Percentiles rank a stretch among this genome's conserved stretches.
Evolutionary conservation across 768 basidiomycete genomes (phyloP).

Genomic region (Tricholoma matsutake): DNA sequence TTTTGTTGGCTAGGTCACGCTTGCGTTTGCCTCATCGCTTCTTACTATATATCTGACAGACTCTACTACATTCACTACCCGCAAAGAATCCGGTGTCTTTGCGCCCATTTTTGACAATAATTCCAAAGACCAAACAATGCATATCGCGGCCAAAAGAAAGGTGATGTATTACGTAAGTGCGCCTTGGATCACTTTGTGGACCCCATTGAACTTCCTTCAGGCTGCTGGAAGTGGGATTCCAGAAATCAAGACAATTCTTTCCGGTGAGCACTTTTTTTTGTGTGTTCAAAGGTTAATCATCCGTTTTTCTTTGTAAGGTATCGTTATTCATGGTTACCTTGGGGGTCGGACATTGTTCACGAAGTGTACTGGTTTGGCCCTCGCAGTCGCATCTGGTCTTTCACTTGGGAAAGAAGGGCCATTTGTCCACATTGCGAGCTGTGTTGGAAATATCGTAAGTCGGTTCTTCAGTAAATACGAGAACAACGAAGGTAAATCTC

Average conservation of each 20-base stretch:
- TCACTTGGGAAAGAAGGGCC: conserved; percentile 71
- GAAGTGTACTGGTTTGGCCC: conserved; percentile 83
- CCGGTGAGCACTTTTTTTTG: conserved; percentile 42
- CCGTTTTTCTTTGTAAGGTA: conserved; percentile 47
- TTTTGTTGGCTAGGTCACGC: conserved; percentile 48
- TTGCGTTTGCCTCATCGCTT: conserved; percentile 71
- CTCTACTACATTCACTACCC: conserved; percentile 83
- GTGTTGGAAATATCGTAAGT: conserved; percentile 91
- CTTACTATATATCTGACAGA: conserved; percentile 86
- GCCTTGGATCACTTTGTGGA: neutral
- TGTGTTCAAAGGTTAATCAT: neutral
- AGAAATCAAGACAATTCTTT: conserved; percentile 93
- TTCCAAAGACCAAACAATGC: conserved; percentile 19
- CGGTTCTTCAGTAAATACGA: conserved; percentile 88
- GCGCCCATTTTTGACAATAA: conserved; percentile 39
- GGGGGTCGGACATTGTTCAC: conserved; percentile 87
- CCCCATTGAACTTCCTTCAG: conserved; percentile 30
- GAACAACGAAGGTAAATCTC: conserved; percentile 78
- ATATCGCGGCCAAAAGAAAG: conserved; percentile 47
- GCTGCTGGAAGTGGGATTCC: conserved; percentile 96
- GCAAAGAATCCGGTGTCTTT: conserved; percentile 82
- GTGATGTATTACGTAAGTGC: conserved; percentile 79
- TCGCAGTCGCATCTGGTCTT: conserved; percentile 91
- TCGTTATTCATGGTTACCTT: conserved; percentile 96
- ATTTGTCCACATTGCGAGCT: conserved; percentile 91